Conservation (phyloP, 2,329 filamentous ascomycete species). For the Sclerotinia spermophila region DNA sequence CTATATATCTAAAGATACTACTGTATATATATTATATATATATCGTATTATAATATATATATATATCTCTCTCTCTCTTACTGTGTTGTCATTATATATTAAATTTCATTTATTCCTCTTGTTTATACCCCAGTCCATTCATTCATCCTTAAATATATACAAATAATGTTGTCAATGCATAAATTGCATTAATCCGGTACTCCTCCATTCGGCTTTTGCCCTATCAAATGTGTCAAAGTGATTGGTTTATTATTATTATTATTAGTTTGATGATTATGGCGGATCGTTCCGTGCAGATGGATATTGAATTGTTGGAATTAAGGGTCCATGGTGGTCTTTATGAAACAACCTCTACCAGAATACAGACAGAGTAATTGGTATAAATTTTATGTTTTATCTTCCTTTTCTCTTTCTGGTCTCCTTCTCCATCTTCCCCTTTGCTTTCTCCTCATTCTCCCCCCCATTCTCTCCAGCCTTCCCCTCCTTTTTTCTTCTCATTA, state of each 20-base stretch:
- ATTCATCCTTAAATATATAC: background rate
- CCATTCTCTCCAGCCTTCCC: background rate
- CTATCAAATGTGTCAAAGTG: background rate
- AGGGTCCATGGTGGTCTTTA: background rate
- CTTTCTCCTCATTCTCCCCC: background rate
- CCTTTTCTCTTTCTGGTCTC: background rate
- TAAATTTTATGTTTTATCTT: background rate
- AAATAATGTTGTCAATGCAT: background rate
- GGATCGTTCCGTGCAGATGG: slow-evolving; percentile 3
- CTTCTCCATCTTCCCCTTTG: background rate
- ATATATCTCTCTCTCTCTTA: too few species aligned
- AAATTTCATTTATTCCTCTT: background rate
- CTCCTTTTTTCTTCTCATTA: slow-evolving; percentile 3
- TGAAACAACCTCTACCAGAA: background rate
- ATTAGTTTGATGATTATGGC: background rate
- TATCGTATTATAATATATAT: too few species aligned
- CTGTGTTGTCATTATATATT: background rate
- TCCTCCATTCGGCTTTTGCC: background rate
- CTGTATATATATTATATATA: background rate
- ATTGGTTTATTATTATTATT: background rate
- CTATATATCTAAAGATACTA: background rate
- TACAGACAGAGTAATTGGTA: too few species aligned
- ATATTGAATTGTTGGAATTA: background rate
- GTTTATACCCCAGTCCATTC: too few species aligned
- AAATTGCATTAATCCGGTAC: background rate